Base-by-base conservation (phyloP, 2,329 filamentous ascomycete genomes). In the Botrytis galanthina region DNA sequence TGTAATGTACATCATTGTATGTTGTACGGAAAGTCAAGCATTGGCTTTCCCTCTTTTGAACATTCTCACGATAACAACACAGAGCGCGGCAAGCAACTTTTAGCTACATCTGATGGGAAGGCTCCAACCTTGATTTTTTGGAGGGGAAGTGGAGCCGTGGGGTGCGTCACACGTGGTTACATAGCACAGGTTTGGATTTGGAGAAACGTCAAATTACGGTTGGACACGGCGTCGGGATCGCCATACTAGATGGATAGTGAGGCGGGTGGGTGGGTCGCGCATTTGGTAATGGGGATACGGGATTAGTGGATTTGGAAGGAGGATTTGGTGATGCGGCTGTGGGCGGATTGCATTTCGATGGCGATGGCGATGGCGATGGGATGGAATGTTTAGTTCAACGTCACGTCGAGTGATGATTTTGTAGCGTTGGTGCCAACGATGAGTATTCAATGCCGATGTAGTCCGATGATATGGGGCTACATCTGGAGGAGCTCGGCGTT, bases 191-290 rank as follows among this genome's bases (percentile, higher is more conserved):
- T 59, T 59, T 22, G 18, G 1, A 59, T 35, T 35, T 10, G 20
- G 10, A 22, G 9, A 0, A 26, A 1, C 14, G 22, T 46, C 22
- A 26, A 35, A 35, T 35, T 14, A 35, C 29, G 20, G 62, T 22
- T 35, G 62, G 9, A 48, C 42, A 66, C 62, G 62, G 44, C 62
- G 18, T 26, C 62, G 62, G 62, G 42, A 66, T 66, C 62, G 62
- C 29, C 62, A n/a, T 66, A 32, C 29, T 35, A 59, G 44, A 48
- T 22, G 1, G 14, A 66, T 37, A 48, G 62, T 66, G 42, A 66
- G 62, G 62, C 42, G 62, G 62, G 26, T 48, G 62, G 10, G 62
- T 66, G 62, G 29, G n/a, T 35, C 29, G 22, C 18, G 29, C 29
- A 10, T 35, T 59, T 5, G 35, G 18, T 18, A 59, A 20, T 59